A percentile compares a stretch with the other conserved stretches of the same genome.
Conservation (phyloP, 192 early-diverging fungal species). For the Rhizoclosmatium globosum region DNA sequence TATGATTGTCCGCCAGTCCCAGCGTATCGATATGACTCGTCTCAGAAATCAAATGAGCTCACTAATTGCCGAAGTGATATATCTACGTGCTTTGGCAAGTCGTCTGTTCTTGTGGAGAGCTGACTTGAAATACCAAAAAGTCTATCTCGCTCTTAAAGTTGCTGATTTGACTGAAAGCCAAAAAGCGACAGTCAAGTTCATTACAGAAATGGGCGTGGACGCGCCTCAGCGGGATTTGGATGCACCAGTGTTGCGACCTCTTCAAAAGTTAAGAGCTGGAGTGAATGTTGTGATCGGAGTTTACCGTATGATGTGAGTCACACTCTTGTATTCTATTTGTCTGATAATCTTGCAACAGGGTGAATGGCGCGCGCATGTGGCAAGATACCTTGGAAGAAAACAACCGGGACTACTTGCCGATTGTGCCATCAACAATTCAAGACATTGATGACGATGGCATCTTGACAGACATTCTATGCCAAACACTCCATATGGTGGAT, state of each 20-base stretch:
- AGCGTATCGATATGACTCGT: conserved; percentile 4
- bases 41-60: conserved; percentile 39
- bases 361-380: conserved; percentile 37
- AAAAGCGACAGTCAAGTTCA: conserved; percentile 34
- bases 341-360: conserved; percentile 14
- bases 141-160: conserved; percentile 52
- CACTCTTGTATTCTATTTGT: neutral
- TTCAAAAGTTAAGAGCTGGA: conserved; percentile 33
- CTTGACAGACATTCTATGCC: conserved; percentile 22
- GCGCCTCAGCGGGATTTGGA: conserved; percentile 22
- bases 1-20: neutral
- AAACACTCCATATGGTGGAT: neutral
- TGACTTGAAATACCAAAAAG: conserved; percentile 57
- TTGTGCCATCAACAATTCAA: neutral
- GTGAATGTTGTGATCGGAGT: conserved; percentile 40
- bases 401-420: conserved; percentile 20
- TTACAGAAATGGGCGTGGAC: conserved; percentile 39
- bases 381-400: conserved; percentile 39
- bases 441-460: conserved; percentile 22
- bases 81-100: conserved; percentile 49
- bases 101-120: conserved; percentile 49
- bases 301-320: conserved; percentile 44
- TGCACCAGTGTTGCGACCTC: neutral
- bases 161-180: conserved; percentile 49
- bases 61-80: conserved; percentile 46